These are phyloP conservation scores for Pseudohyphozyma bogoriensis DNA, from an alignment of 768 basidiomycete genomes.

Conservation along the genomic window DNA sequence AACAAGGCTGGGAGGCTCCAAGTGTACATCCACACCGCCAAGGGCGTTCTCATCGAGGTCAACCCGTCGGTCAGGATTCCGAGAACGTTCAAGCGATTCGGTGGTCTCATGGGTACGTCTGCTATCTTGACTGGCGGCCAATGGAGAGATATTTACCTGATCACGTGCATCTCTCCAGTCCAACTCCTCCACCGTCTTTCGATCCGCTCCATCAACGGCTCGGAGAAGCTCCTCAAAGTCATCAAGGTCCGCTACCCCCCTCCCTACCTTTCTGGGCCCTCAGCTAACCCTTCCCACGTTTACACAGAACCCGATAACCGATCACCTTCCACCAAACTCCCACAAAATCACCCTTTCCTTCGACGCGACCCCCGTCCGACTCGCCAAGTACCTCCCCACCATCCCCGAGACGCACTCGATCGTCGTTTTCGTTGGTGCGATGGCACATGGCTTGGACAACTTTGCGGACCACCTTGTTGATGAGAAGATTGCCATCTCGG, in stretches of 20 bases:
- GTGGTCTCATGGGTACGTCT: constrained; percentile 83
- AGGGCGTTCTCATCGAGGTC: constrained; percentile 92
- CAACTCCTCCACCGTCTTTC: constrained; percentile 93
- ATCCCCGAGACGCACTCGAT: constrained; percentile 79
- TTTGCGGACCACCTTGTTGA: constrained; percentile 93
- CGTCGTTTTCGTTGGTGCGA: constrained; percentile 94
- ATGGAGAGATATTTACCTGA: neutral
- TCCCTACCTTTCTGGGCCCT: neutral
- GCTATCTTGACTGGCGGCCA: neutral
- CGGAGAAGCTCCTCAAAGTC: constrained; percentile 92
- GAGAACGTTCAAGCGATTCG: constrained; percentile 95
- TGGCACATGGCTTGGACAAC: constrained; percentile 92
- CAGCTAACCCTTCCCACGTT: neutral
- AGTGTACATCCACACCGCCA: constrained; percentile 95
- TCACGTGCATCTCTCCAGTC: constrained; percentile 45
- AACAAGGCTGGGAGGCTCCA: constrained; percentile 96
- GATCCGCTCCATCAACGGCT: constrained; percentile 90
- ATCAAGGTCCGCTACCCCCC: constrained; percentile 58
- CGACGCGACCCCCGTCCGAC: constrained; percentile 67
- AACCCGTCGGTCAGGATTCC: constrained; percentile 97
- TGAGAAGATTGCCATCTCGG: constrained; percentile 91
- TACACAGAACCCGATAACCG: constrained; percentile 78
- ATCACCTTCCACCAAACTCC: constrained; percentile 90
- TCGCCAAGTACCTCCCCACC: constrained; percentile 74
- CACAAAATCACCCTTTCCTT: constrained; percentile 92